Base-by-base conservation (phyloP, 441 rosid genomes). In the Flueggea neowawraea region DNA sequence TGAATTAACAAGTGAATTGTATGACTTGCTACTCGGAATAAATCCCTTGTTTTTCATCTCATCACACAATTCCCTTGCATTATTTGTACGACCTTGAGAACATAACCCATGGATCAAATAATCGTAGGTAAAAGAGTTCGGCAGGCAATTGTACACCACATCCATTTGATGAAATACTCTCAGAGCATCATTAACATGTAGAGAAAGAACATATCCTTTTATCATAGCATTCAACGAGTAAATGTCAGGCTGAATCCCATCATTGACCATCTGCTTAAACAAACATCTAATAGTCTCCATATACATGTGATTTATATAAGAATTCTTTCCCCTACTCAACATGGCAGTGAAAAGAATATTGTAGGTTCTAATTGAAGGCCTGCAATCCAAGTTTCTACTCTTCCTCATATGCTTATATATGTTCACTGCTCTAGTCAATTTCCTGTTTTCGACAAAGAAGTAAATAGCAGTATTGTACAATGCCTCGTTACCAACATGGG, bases 81-180 rank as follows among this genome's bases (percentile, higher is more conserved):
- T 94, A 43, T 63, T 65, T 0, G 97, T 89, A 72, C 98, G 80
- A 32, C 85, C 86, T 82, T 94, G 98, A 9, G 89, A 78, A 73
- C 97, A 90, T 59, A 94, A 47, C 51, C 98, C 98, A 39, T 94
- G 89, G 66, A 94, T 83, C 71, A 94, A 60, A 83, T 86, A 87
- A 77, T 88, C 91, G 56, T 88, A 90, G 12, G 97, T 82, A 65
- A 77, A 90, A 43, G 93, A 77, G 68, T 89, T 94, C 7, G 98
- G 97, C 68, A 33, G 57, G 58, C 96, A 87, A 41, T 72, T 65
- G 60, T 93, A 93, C 12, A 88, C 84, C 41, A 75, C 84, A 53
- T 79, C 87, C 93, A 93, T 90, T 57, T 93, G 97, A 36, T 93
- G 98, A 76, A 88, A 93, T 68, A 90, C 76, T 62, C 96, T 84